Base-by-base conservation (phyloP, 257 asterid species). In the Nicotiana tabacum region DNA sequence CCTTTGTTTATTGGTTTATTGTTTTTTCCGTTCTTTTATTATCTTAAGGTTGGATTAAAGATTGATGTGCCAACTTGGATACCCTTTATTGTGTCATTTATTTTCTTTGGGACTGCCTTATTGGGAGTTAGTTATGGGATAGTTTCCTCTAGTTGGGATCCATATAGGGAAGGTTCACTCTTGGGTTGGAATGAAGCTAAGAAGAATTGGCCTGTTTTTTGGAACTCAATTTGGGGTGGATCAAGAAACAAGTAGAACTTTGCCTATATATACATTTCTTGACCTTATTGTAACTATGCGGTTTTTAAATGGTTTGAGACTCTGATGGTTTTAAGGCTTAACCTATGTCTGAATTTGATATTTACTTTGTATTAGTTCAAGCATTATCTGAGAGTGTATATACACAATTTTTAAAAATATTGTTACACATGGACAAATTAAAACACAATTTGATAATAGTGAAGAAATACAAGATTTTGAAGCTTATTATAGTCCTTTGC, bases 141-240 rank as follows among this genome's bases (percentile, higher is more conserved):
- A 80, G 99, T 96, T 82, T 96, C 99, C 18, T 88, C 99, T 18
- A 96, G 99, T 87, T 96, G 99, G 99, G 99, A 96, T 88, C 99
- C 99, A 0, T 10, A 90, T 88, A 91, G 99, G 87, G 98, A 96
- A 86, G 98, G 99, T 0, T 94, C 99, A 3, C 55, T 91, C 3
- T 81, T 92, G 92, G 99, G 98, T 13, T 96, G 99, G 98, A 94
- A 85, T 85, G 99, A 96, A 86, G 99, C 98, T 83, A 80, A 84
- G 90, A 92, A 85, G 93, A 96, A 96, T 86, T 94, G 97, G 98
- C 99, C 99, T 78, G 98, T 94, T 82, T 94, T 96, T 90, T 93
- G 97, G 98, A 89, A 91, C 15, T 94, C 98, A 2, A 62, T 96
- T 57, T 77, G 94, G 88, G 92, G 91, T 5, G 96, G 93, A 60